These are phyloP conservation scores for Suhomyces sp. DNA, from an alignment of 805 yeast genomes.

Conservation along the genomic window DNA sequence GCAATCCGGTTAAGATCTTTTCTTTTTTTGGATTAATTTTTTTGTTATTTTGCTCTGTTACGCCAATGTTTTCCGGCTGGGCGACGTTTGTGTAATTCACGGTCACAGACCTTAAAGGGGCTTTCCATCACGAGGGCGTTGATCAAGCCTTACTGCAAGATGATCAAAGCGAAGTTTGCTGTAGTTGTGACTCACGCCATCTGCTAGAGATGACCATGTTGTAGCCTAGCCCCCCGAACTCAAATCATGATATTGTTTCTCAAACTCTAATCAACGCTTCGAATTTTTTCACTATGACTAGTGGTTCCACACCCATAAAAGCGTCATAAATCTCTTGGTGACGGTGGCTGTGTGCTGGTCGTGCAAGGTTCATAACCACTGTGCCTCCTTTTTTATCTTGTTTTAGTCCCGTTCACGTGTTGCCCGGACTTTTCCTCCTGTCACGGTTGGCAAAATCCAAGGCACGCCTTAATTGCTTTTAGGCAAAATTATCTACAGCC, in stretches of 20 bases:
- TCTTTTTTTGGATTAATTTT: background rate
- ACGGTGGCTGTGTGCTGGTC: slow-evolving; percentile 2
- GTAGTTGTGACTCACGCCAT: background rate
- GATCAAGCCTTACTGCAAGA: background rate
- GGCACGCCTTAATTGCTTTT: background rate
- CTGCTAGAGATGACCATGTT: background rate
- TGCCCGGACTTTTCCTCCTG: background rate
- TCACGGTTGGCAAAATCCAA: background rate
- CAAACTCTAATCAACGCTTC: background rate
- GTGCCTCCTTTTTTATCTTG: background rate
- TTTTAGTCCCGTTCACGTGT: background rate
- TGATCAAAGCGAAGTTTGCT: background rate
- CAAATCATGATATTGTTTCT: background rate
- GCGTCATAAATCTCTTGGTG: background rate
- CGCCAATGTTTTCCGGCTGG: background rate
- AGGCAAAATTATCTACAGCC: background rate
- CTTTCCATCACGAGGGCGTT: background rate
- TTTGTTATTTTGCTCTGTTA: background rate
- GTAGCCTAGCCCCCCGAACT: background rate
- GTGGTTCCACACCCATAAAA: background rate
- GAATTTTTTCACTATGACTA: background rate
- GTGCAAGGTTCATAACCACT: background rate
- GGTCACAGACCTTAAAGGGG: background rate
- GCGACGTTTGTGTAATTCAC: background rate
- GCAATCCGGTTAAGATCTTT: background rate